Percentiles rank a stretch among this genome's conserved stretches.
phyloP scores from a whole-genome alignment of 805 yeast species.

The Pichia scutulata region DNA sequence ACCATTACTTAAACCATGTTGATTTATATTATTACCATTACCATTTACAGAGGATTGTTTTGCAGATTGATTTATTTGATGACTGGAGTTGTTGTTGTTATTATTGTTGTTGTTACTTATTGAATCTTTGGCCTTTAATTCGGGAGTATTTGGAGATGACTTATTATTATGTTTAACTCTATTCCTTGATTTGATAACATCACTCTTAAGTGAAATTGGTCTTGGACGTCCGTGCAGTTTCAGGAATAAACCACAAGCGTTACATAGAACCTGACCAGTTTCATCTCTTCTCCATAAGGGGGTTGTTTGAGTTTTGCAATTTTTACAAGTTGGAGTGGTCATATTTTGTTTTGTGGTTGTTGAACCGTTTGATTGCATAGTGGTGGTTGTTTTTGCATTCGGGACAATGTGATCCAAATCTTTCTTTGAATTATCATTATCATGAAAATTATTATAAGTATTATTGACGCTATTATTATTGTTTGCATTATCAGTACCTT shows the following conservation, averaged over 20 bases:
- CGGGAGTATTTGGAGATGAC: slow-evolving; percentile 48
- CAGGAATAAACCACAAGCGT: slow-evolving; percentile 87
- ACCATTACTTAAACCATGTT: neutral
- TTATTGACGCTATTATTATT: neutral
- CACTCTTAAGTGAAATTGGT: slow-evolving; percentile 86
- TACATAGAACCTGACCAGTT: slow-evolving; percentile 81
- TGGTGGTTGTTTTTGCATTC: slow-evolving; percentile 52
- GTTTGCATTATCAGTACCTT: neutral
- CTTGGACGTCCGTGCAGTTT: slow-evolving; percentile 90
- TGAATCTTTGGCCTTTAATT: slow-evolving; percentile 42
- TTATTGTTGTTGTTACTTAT: slow-evolving; percentile 1
- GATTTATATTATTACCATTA: neutral
- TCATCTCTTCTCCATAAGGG: slow-evolving; percentile 96
- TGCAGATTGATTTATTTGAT: neutral
- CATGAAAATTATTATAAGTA: neutral
- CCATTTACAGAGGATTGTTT: neutral
- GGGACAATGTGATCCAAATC: slow-evolving; percentile 37
- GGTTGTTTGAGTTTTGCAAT: slow-evolving; percentile 87
- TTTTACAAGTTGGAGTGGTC: slow-evolving; percentile 69
- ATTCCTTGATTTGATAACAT: slow-evolving; percentile 85
- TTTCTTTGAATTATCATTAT: slow-evolving; percentile 14
- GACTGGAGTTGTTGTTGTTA: neutral
- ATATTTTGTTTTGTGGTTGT: slow-evolving; percentile 59
- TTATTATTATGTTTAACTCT: slow-evolving; percentile 55
- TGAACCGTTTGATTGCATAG: slow-evolving; percentile 50